Percentiles rank a stretch among this genome's conserved stretches.
phyloP scores from a whole-genome alignment of 805 yeast species.

The Saccharomycopsis fermentans region DNA sequence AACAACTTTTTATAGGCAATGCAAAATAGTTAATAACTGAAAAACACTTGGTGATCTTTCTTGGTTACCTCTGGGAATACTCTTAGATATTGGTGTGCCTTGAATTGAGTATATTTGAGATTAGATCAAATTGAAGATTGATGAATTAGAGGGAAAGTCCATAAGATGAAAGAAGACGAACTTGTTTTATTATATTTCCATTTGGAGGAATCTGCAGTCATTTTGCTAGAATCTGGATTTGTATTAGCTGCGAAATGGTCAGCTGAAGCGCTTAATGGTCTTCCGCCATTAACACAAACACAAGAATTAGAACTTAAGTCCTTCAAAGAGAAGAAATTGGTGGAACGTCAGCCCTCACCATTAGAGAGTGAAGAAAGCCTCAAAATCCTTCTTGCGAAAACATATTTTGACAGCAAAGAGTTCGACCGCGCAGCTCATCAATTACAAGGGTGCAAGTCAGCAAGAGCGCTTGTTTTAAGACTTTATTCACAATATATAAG shows the following conservation, averaged over 20 bases:
- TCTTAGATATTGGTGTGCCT: too few relatives aligned
- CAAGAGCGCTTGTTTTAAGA: slow-evolving; percentile 48
- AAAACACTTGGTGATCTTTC: too few relatives aligned
- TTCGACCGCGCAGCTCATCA: slow-evolving; percentile 65
- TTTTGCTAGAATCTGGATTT: slow-evolving; percentile 10
- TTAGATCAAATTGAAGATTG: too few relatives aligned
- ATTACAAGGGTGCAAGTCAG: slow-evolving; percentile 41
- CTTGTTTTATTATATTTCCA: slow-evolving; percentile 4
- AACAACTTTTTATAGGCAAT: too few relatives aligned
- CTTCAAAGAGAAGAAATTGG: background rate
- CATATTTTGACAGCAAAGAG: slow-evolving; percentile 75
- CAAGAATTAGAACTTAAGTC: slow-evolving; percentile 4
- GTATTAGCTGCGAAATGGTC: slow-evolving; percentile 56
- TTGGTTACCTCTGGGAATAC: too few relatives aligned
- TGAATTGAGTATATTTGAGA: too few relatives aligned
- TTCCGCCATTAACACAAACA: slow-evolving; percentile 25
- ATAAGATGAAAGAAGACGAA: slow-evolving; percentile 5
- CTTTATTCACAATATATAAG: slow-evolving; percentile 62
- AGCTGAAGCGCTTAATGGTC: slow-evolving; percentile 68
- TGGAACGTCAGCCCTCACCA: slow-evolving; percentile 12
- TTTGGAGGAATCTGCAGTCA: slow-evolving; percentile 8
- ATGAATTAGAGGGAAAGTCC: background rate
- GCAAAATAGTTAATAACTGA: too few relatives aligned
- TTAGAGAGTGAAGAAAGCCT: slow-evolving; percentile 29
- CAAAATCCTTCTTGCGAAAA: slow-evolving; percentile 48